Percentiles rank a stretch among this genome's conserved stretches.
These are phyloP conservation scores for Benincasa hispida DNA, from an alignment of 306 rosid species.

Conservation along the genomic window DNA sequence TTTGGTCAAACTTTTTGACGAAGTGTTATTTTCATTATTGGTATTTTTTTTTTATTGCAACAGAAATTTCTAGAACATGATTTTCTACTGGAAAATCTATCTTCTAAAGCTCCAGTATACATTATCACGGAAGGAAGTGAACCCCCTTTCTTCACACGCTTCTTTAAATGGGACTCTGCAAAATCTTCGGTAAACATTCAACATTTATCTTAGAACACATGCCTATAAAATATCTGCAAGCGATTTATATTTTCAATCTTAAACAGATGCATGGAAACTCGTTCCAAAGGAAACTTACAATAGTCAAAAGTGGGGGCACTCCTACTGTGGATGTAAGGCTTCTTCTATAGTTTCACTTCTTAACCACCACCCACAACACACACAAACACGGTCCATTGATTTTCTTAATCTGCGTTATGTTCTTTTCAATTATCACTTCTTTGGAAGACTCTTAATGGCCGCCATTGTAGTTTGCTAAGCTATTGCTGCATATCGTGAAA, in stretches of 20 bases:
- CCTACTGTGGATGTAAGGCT: conserved; percentile 51
- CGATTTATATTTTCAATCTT: conserved; percentile 10
- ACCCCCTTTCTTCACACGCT: conserved; percentile 94
- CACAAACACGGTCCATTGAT: neutral
- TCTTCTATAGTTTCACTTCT: neutral
- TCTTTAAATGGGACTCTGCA: conserved; percentile 87
- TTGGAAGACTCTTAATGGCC: neutral
- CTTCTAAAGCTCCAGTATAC: conserved; percentile 63
- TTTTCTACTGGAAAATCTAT: conserved; percentile 66
- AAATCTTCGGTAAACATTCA: conserved; percentile 54
- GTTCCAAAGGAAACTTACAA: conserved; percentile 77
- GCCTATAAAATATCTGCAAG: neutral
- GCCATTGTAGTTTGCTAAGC: no score
- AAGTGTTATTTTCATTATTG: neutral
- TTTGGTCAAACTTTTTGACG: neutral
- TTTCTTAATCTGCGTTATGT: neutral
- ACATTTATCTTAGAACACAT: conserved; percentile 7
- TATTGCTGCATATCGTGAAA: no score
- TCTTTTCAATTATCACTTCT: conserved; percentile 11
- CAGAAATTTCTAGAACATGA: conserved; percentile 88
- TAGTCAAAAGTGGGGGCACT: conserved; percentile 61
- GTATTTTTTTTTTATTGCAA: neutral
- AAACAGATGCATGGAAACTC: conserved; percentile 93
- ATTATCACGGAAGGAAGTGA: conserved; percentile 82
- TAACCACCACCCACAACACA: neutral